A percentile compares a stretch with the other conserved stretches of the same genome.
Conservation (phyloP, 1,139 yeast species). For the Saccharomycopsis crataegensis region DNA sequence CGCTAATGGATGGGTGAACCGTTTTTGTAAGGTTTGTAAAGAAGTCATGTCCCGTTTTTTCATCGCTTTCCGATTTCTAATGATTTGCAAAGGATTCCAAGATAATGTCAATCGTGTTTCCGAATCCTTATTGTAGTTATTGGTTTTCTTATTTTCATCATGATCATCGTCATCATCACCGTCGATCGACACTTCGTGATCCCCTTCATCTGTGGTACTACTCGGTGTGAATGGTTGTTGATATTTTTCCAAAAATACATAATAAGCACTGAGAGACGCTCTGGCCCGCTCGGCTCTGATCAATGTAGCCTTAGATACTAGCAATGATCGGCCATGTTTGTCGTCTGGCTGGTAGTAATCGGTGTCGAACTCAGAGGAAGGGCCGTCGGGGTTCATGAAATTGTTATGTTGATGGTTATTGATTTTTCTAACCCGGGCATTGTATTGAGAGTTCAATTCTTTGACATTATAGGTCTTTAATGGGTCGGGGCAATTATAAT, state of each 20-base stretch:
- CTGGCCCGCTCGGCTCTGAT: slow-evolving; percentile 15
- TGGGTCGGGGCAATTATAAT: slow-evolving; percentile 7
- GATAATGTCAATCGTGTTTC: neutral
- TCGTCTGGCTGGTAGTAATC: no score
- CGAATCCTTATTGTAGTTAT: neutral
- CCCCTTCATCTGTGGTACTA: no score
- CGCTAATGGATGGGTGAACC: slow-evolving; percentile 9
- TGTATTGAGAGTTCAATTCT: neutral
- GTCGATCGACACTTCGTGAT: neutral
- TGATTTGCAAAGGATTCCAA: slow-evolving; percentile 18
- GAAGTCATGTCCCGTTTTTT: neutral
- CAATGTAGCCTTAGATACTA: slow-evolving; percentile 12
- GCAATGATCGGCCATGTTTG: neutral
- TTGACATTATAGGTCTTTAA: slow-evolving; percentile 14
- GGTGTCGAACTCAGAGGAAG: no score
- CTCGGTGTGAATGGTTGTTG: neutral
- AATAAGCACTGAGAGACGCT: slow-evolving; percentile 8
- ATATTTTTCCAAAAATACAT: slow-evolving; percentile 11
- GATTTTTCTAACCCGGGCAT: neutral
- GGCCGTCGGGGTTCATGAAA: neutral
- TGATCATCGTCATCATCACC: neutral
- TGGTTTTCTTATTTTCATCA: no score
- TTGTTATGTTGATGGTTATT: neutral
- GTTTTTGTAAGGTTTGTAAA: neutral
- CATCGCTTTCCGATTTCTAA: slow-evolving; percentile 12